Percentiles rank a stretch among this genome's conserved stretches.
These are phyloP conservation scores for Apiosordaria backusii DNA, from an alignment of 495 filamentous ascomycete genomes.

Conservation along the genomic window DNA sequence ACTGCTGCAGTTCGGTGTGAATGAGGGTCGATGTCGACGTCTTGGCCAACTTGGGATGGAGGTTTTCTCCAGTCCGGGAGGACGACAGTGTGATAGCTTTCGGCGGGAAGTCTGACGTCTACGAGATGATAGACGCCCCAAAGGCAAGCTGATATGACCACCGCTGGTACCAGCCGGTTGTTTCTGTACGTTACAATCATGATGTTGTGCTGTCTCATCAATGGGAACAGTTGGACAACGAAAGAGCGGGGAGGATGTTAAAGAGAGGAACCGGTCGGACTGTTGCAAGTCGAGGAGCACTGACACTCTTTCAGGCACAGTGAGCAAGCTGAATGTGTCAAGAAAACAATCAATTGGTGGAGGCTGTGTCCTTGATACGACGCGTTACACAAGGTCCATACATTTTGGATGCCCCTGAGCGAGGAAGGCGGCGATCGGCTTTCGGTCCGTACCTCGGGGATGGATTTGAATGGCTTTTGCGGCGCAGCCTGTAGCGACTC, in stretches of 20 bases:
- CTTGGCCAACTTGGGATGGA: background rate
- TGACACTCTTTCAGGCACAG: background rate
- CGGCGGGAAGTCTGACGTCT: background rate
- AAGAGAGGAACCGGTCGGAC: no score
- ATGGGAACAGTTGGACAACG: background rate
- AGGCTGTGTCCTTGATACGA: background rate
- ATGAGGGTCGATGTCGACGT: background rate
- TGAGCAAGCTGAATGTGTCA: background rate
- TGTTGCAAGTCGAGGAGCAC: no score
- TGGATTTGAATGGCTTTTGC: background rate
- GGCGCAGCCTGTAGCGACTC: background rate
- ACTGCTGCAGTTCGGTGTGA: background rate
- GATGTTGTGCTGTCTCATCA: no score
- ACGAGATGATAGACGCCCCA: constrained; percentile 10
- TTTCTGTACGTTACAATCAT: constrained; percentile 15
- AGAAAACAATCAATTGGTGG: background rate
- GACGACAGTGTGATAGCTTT: constrained; percentile 1
- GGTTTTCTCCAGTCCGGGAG: background rate
- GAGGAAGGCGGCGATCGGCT: background rate
- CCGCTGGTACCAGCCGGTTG: constrained; percentile 12
- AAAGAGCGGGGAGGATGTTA: background rate
- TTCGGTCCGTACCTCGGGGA: background rate
- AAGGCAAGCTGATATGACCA: constrained; percentile 9
- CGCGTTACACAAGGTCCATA: background rate
- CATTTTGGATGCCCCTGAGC: no score